Evolutionary conservation across 768 basidiomycete species (phyloP), one percentile per base, ranked within the genome.

Genomic region (Psilocybe sp.): DNA sequence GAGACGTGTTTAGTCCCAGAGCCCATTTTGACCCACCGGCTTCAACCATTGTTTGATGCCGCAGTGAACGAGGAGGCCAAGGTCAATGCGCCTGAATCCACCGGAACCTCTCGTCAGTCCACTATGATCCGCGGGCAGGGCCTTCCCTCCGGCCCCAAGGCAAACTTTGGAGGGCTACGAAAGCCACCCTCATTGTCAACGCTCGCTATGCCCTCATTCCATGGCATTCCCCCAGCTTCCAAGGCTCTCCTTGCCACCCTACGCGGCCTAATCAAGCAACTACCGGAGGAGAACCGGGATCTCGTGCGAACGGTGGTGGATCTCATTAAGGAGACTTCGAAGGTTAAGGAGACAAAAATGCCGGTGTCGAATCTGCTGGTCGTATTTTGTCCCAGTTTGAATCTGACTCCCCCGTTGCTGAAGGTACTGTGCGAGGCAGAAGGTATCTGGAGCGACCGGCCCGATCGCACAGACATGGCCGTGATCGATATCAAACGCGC

Each of bases 371-470:
- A 97, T 60, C 66, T 98, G 57, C 71, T 95, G 42, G 71, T 95
- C 32, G 87, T 96, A 44, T 85, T 98, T 63, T 93, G 89, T 54
- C 95, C 94, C 6, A 92, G 84, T 62, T 66, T 94, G 61, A 83
- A 79, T 61, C 86, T 94, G 81, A 88, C 73, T 50, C 88, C 89
- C 13, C 75, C 84, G 1, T 62, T 92, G 20, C 66, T 93, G 57
- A 78, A 85, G 54, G 78, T 85, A 28, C 65, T 93, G 2, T 89
- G 89, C 58, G 89, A 92, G 63, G 77, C 78, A 8, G 75, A 81
- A 48, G 76, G 68, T 16, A 79, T 91, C 38, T 92, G 90, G 90
- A 67, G 72, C 33, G 73, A 59, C 15, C 44, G 37, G 23, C 19
- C 7, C 20, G 44, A 37, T 4, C 15, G 14, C 14, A 40, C 61